Percentiles rank a stretch among this genome's conserved stretches.
phyloP scores from a whole-genome alignment of 352 stramenopile genomes.

The Phytophthora ramorum region DNA sequence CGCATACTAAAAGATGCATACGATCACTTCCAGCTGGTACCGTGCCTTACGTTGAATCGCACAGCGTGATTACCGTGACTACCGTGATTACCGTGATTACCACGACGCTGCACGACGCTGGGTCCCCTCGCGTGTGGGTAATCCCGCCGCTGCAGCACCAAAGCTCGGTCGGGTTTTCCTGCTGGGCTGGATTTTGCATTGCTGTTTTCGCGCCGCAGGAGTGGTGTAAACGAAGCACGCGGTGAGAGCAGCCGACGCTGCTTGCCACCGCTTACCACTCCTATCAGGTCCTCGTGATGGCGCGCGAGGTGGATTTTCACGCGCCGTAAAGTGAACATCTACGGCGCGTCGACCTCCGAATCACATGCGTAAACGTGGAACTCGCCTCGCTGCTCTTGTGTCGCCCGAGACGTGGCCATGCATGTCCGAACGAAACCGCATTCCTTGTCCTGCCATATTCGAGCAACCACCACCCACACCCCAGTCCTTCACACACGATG shows the following conservation, averaged over 20 bases:
- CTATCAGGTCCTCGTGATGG: not conserved
- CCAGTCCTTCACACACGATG: not conserved
- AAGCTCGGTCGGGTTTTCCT: not conserved
- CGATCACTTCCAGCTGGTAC: not conserved
- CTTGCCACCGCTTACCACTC: not conserved
- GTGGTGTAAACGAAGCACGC: not conserved
- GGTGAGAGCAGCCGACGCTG: not conserved
- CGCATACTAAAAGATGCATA: too few species aligned
- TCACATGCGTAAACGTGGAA: too few species aligned
- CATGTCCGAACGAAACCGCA: too few species aligned
- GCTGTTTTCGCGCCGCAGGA: not conserved
- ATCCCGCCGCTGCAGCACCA: not conserved
- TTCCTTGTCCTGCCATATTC: too few species aligned
- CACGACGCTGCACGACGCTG: too few species aligned
- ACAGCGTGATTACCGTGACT: not conserved
- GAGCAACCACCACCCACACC: too few species aligned
- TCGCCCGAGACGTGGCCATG: too few species aligned
- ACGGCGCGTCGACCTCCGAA: slow-evolving; percentile 13
- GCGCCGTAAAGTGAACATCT: slow-evolving; percentile 11
- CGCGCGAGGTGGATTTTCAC: slow-evolving; percentile 1
- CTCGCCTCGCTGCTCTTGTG: too few species aligned
- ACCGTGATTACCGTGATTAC: not conserved
- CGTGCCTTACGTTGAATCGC: not conserved
- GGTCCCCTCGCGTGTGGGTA: not conserved
- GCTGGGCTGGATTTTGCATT: not conserved